Base-by-base conservation (phyloP, 495 filamentous ascomycete genomes). In the Xylaria cubensis region DNA sequence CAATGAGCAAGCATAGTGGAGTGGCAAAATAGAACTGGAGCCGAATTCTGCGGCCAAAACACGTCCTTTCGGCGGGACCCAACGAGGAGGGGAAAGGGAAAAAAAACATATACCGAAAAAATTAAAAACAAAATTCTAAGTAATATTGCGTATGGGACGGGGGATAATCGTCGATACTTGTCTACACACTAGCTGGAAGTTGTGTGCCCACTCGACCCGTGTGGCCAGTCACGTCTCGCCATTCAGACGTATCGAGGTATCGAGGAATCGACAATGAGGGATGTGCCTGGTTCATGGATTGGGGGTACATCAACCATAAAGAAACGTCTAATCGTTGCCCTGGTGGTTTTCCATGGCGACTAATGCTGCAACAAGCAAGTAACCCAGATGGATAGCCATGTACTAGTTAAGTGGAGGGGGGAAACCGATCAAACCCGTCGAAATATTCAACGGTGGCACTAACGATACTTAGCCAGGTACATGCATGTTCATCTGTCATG, bases 261-360 rank as follows among this genome's bases (percentile, higher is more conserved):
- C 39, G 64, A 59, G 61, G 74, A 71, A 76, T 74, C 69, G 75
- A 77, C 78, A 12, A 73, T 62, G 44, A 75, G 74, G 80, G 81
- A 81, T 80, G 75, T 77, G 77, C 77, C 82, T 81, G 81, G 81
- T 77, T 81, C 76, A 74, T 65, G 64, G 72, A 72, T 73, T 62
- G 64, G 75, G 69, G 76, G 75, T 66, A 67, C 71, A 61, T 70
- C 26, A 68, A 68, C 72, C 58, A 67, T 74, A 73, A 29, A 74
- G 64, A 73, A 75, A 75, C 69, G 75, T 74, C 72, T 74, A 77
- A 70, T 73, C 75, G 76, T 78, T 29, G 78, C 79, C 76, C 74
- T 84, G 82, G 84, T 84, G 75, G 77, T 80, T 80, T 73, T 80
- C n/a, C 80, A 78, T 83, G 83, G 85, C 86, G 83, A 81, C 87